Base-by-base conservation (phyloP, 192 early-diverging fungal genomes). In the Backusella australiensis region DNA sequence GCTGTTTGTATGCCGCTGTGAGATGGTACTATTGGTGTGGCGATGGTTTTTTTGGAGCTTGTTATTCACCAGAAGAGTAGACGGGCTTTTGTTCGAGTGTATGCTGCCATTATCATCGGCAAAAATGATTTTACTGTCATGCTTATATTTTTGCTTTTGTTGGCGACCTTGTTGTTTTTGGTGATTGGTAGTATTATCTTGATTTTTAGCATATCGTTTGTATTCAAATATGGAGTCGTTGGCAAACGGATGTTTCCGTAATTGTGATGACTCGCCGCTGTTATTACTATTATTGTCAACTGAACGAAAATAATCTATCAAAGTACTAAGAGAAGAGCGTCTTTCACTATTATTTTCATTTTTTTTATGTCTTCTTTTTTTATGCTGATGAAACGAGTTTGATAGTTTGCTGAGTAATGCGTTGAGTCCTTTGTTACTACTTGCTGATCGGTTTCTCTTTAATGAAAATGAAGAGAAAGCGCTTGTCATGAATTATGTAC, bases 391-490 rank as follows among this genome's bases (percentile, higher is more conserved):
- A 52, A 72, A 72, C 4, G 71, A n/a, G 32, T 36, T 73, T 49
- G 72, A 38, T n/a, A 73, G 34, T 39, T 63, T 73, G 34, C n/a
- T 73, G n/a, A 73, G 36, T 32, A 73, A 36, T 4, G 53, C 72
- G 53, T 46, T 59, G 26, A 49, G 34, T 70, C 38, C 34, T 4
- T 69, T 46, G 12, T 34, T 66, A 3, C 34, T 70, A 35, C 67
- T 69, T 32, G 68, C 34, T 39, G 74, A 75, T 23, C 75, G 75
- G n/a, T 76, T 36, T 46, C 68, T 39, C 65, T 76, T 76, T 21
- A 67, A 66, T 52, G 75, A 70, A 41, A 70, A 41, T 23, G 67
- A 19, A 42, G 67, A 42, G 38, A 70, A 70, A 23, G 67, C 15
- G 21, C 44, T 32, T 11, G 75, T 70, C 75, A 76, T 76, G 23